Evolutionary conservation across 1,139 yeast species (phyloP).

Genomic region (Hanseniaspora gamundiae): DNA sequence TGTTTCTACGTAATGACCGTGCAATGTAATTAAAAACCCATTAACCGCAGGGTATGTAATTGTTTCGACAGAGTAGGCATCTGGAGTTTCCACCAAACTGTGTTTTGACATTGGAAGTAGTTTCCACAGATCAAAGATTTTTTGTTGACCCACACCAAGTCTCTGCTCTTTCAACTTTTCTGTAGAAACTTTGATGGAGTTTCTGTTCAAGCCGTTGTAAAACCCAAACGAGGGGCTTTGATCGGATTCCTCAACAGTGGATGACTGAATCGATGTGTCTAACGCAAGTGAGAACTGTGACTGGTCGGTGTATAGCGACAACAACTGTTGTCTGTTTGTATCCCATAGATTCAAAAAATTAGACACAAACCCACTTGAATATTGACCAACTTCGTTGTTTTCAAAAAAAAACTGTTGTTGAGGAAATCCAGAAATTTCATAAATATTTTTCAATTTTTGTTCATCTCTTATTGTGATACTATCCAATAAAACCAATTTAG

Average conservation of each 20-base stretch:
- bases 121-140: constrained; percentile 47
- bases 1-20: constrained; percentile 72
- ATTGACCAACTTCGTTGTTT: constrained; percentile 54
- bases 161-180: constrained; percentile 43
- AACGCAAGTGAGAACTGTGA: constrained; percentile 72
- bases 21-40: constrained; percentile 67
- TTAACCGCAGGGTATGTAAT: constrained; percentile 59
- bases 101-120: constrained; percentile 71
- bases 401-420: constrained; percentile 62
- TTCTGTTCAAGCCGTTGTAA: constrained; percentile 63
- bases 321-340: constrained; percentile 52
- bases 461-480: constrained; percentile 72
- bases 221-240: constrained; percentile 44
- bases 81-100: constrained; percentile 48
- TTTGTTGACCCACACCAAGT: constrained; percentile 59
- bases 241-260: constrained; percentile 30
- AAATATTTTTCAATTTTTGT: constrained; percentile 36
- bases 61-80: constrained; percentile 64
- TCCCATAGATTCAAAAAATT: constrained; percentile 78
- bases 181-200: constrained; percentile 56
- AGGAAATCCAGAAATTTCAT: constrained; percentile 31
- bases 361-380: constrained; percentile 65
- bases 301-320: constrained; percentile 64
- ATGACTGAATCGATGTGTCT: constrained; percentile 35
- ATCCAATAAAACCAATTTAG: constrained; percentile 66